Evolutionary conservation across 106 monocot species (phyloP).

Genomic region (Allium fistulosum): DNA sequence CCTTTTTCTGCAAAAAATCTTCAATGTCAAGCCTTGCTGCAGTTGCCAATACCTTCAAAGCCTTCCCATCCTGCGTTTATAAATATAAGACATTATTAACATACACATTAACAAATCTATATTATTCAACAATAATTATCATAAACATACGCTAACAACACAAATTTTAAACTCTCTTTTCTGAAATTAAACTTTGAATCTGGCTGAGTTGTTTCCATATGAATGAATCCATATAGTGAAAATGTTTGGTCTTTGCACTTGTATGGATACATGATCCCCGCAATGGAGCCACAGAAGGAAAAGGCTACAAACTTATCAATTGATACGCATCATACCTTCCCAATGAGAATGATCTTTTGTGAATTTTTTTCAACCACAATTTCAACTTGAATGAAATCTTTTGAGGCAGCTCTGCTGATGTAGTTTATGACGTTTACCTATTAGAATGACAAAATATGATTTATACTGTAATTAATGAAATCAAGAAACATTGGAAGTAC

Average conservation of each 20-base stretch:
- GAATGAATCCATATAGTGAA: too few relatives aligned
- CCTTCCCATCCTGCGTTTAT: conserved; percentile 80
- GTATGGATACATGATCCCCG: too few relatives aligned
- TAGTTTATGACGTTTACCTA: conserved; percentile 89
- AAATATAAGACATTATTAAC: too few relatives aligned
- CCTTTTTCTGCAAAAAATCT: conserved; percentile 94
- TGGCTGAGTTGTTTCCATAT: too few relatives aligned
- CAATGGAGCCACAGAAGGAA: too few relatives aligned
- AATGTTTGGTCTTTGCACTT: too few relatives aligned
- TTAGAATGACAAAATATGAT: neutral
- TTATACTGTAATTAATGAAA: neutral
- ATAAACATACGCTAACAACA: too few relatives aligned
- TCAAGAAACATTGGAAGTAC: neutral
- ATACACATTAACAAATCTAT: too few relatives aligned
- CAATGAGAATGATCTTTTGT: conserved; percentile 91
- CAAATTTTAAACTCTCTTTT: too few relatives aligned
- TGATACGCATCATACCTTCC: conserved; percentile 42
- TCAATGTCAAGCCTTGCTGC: conserved; percentile 94
- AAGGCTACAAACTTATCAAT: neutral
- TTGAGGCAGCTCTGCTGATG: conserved; percentile 75
- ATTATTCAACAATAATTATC: too few relatives aligned
- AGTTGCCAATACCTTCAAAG: conserved; percentile 86
- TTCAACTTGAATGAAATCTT: conserved; percentile 91
- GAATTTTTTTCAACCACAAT: conserved; percentile 90
- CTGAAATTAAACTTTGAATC: too few relatives aligned